Evolutionary conservation across 1,284 basidiomycete genomes (phyloP).

Genomic region (Neolentinus lepideus): DNA sequence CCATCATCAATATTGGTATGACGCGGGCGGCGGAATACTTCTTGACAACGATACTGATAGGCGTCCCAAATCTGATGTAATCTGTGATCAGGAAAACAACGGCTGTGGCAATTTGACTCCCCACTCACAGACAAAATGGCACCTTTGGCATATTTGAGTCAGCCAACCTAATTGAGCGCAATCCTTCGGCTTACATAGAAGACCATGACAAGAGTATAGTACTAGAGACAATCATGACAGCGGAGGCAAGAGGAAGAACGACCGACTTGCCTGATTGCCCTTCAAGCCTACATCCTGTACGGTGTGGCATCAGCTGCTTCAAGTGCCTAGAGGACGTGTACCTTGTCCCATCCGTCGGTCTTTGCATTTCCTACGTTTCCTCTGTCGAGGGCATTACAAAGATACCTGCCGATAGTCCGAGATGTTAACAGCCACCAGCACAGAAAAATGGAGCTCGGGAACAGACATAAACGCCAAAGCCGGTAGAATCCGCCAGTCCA

Average conservation of each 20-base stretch:
- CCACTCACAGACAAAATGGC: not conserved
- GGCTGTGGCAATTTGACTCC: too few species aligned
- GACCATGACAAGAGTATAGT: conserved; percentile 41
- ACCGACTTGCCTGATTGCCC: not conserved
- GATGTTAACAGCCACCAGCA: not conserved
- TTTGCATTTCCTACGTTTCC: conserved; percentile 51
- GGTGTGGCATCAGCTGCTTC: not conserved
- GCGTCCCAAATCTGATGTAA: conserved; percentile 33
- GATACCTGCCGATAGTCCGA: conserved; percentile 27
- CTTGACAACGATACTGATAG: conserved; percentile 41
- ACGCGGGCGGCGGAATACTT: conserved; percentile 37
- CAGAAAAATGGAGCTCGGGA: not conserved
- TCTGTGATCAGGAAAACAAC: not conserved
- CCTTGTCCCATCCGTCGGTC: conserved; percentile 35
- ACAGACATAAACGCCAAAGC: conserved; percentile 34
- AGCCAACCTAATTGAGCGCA: not conserved
- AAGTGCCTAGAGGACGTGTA: not conserved
- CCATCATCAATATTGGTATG: conserved; percentile 39
- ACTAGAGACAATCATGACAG: conserved; percentile 8
- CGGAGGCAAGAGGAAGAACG: not conserved
- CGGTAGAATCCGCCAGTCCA: conserved; percentile 30
- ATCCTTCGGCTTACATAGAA: conserved; percentile 27
- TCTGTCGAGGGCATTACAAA: conserved; percentile 46
- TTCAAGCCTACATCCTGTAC: conserved; percentile 1
- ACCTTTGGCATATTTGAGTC: too few species aligned